Base-by-base conservation (phyloP, 805 yeast genomes). In the Starmerella gropengiesseri region DNA sequence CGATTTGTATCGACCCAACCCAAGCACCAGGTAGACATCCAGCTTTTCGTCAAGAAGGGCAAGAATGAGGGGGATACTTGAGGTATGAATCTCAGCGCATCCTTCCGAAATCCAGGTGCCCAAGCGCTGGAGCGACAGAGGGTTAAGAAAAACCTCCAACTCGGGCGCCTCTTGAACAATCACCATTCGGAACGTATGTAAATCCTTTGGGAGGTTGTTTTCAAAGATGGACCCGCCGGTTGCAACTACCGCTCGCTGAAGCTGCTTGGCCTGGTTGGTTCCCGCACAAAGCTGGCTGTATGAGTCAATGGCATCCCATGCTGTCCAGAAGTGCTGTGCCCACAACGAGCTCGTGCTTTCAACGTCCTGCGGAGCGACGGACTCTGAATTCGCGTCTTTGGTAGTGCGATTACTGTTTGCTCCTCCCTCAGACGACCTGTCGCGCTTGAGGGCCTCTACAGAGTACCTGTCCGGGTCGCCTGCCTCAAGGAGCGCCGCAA, bases 41-140 rank as follows among this genome's bases (percentile, higher is more conserved):
- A 83, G 74, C 11, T 68, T 65, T 29, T 71, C 74, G 59, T 87
- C 86, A 43, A 84, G 69, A 31, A 91, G 73, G 0, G 96, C 96
- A 25, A 91, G 70, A 2, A 89, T 91, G 52, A 89, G 64, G 2
- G 98, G 97, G 31, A 81, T 63, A 18, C 71, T 71, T 43, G 67
- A 67, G 22, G 68, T 66, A 48, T 81, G 87, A 14, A 80, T 63
- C 57, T 86, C 95, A 4, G 93, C 80, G 53, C 89, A 80, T 46
- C 85, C 79, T 57, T 93, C 97, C 35, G 85, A 65, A 4, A 91
- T 68, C 98, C 98, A 93, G 45, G 77, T 73, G 0, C 96, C 97
- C 20, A 91, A 66, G 52, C 94, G 74, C 30, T 84, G 66, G 35
- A 93, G 62, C 34, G 93, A 83, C 45, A 91, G 63, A 3, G 98